Percentiles rank a stretch among this genome's conserved stretches.
These are phyloP conservation scores for Glarea lozoyensis DNA, from an alignment of 495 filamentous ascomycete genomes.

Conservation along the genomic window DNA sequence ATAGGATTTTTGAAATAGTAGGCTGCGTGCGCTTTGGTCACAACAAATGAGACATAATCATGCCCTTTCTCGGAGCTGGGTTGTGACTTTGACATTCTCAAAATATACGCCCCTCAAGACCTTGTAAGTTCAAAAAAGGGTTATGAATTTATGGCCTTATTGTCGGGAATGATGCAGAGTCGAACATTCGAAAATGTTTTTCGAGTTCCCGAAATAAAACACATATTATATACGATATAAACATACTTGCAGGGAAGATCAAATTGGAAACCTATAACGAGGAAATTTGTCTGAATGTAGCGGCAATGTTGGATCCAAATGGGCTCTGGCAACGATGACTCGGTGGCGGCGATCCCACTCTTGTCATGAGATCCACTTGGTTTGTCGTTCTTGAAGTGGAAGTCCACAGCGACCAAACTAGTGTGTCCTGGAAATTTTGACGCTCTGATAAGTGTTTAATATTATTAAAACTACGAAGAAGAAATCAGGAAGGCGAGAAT, in stretches of 20 bases:
- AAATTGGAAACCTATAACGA: not conserved
- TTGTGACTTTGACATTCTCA: not conserved
- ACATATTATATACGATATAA: not conserved
- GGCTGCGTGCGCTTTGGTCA: not conserved
- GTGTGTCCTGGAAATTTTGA: too few relatives aligned
- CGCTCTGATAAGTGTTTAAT: too few relatives aligned
- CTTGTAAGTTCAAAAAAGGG: not conserved
- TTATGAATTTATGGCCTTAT: too few relatives aligned
- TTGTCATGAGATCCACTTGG: not conserved
- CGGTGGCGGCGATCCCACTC: not conserved
- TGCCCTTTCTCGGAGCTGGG: not conserved
- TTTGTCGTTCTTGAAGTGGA: not conserved
- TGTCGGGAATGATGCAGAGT: not conserved
- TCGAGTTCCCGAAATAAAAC: not conserved
- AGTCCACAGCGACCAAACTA: not conserved
- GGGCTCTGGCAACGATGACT: not conserved
- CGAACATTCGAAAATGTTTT: not conserved
- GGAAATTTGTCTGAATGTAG: not conserved
- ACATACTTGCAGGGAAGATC: not conserved
- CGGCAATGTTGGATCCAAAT: not conserved
- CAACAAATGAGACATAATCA: not conserved
- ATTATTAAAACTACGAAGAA: too few relatives aligned
- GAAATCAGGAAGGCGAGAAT: too few relatives aligned
- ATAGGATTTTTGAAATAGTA: not conserved
- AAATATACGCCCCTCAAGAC: not conserved